A percentile compares a stretch with the other conserved stretches of the same genome.
phyloP scores from a whole-genome alignment of 345 rosid species.

The Eucalyptus caleyi region DNA sequence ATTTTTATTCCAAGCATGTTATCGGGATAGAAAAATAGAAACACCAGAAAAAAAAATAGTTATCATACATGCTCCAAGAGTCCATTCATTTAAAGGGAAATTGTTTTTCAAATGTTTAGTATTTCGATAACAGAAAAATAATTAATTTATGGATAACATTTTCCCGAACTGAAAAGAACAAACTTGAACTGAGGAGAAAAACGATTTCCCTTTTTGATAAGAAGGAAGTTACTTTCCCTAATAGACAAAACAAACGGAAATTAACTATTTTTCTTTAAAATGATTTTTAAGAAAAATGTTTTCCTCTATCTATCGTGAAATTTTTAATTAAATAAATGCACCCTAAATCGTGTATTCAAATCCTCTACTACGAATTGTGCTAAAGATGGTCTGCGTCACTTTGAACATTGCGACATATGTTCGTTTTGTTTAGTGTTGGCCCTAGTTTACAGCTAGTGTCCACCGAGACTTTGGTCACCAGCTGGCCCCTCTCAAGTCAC shows the following conservation, averaged over 20 bases:
- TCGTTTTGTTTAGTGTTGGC: background rate
- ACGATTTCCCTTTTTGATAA: too few relatives aligned
- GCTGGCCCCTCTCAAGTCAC: background rate
- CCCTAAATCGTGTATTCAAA: background rate
- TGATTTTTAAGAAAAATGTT: too few relatives aligned
- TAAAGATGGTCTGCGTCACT: background rate
- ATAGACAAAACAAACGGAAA: too few relatives aligned
- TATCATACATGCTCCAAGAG: too few relatives aligned
- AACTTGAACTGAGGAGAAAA: background rate
- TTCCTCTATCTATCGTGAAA: background rate
- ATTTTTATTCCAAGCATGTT: too few relatives aligned
- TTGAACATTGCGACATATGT: background rate
- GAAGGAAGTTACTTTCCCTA: too few relatives aligned
- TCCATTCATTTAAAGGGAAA: too few relatives aligned
- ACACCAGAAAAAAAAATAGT: too few relatives aligned
- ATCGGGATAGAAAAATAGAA: too few relatives aligned
- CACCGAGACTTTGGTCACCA: background rate
- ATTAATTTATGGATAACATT: too few relatives aligned
- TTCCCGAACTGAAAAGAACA: too few relatives aligned
- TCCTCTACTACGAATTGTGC: background rate
- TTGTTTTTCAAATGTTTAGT: background rate
- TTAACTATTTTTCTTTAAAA: too few relatives aligned
- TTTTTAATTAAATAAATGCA: background rate
- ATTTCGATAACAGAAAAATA: rapidly evolving
- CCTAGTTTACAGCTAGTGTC: background rate